These are phyloP conservation scores for Exophiala dermatitidis DNA, from an alignment of 2,329 filamentous ascomycete genomes.

Conservation along the genomic window DNA sequence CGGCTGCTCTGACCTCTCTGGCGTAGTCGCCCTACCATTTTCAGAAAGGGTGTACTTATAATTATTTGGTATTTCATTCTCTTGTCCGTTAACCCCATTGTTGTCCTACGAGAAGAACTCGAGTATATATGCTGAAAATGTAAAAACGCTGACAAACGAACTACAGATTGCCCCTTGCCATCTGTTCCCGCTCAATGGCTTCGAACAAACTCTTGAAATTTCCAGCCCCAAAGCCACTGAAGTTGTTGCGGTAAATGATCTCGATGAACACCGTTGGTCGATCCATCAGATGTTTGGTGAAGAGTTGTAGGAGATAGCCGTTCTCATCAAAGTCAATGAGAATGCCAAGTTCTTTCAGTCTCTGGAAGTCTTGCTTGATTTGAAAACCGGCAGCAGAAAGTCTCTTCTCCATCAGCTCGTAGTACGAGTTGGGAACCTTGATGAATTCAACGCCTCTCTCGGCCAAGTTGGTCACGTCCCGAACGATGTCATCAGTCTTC, in stretches of 20 bases:
- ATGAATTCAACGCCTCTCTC: slow-evolving; percentile 92
- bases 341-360: slow-evolving; percentile 70
- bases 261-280: slow-evolving; percentile 92
- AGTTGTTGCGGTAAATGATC: slow-evolving; percentile 88
- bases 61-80: too few relatives aligned
- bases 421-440: slow-evolving; percentile 78
- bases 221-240: slow-evolving; percentile 85
- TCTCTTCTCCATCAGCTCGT: slow-evolving; percentile 65
- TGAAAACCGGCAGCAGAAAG: slow-evolving; percentile 55
- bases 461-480: slow-evolving; percentile 67
- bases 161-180: slow-evolving; percentile 71
- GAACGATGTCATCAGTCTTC: slow-evolving; percentile 71
- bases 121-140: too few relatives aligned
- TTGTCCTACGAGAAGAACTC: too few relatives aligned
- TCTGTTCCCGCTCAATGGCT: slow-evolving; percentile 91
- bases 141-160: too few relatives aligned
- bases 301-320: slow-evolving; percentile 71
- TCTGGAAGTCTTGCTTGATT: slow-evolving; percentile 72
- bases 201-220: slow-evolving; percentile 96
- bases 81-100: too few relatives aligned
- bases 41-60: too few relatives aligned
- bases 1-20: too few relatives aligned
- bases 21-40: too few relatives aligned
- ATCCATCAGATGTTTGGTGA: slow-evolving; percentile 86
- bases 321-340: slow-evolving; percentile 92